phyloP scores from a whole-genome alignment of 805 yeast genomes.

The Saccharomycopsis schoenii region DNA sequence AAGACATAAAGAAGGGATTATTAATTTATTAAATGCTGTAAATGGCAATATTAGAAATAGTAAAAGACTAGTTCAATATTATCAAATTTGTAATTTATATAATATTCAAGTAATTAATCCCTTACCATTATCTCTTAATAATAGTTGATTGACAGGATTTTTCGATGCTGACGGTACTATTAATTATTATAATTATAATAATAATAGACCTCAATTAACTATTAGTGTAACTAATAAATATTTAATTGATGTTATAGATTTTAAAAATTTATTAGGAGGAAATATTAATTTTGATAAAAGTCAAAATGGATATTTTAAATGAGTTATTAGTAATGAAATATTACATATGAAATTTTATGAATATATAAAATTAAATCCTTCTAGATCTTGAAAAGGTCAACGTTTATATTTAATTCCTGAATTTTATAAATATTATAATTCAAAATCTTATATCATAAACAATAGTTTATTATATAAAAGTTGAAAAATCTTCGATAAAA shows the following conservation, averaged over 20 bases:
- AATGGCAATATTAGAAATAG: constrained; percentile 9
- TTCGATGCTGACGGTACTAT: constrained; percentile 7
- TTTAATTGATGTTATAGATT: background rate
- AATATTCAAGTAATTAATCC: constrained; percentile 2
- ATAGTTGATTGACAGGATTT: constrained; percentile 7
- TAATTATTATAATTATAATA: background rate
- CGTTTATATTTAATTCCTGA: background rate
- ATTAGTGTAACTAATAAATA: constrained; percentile 1
- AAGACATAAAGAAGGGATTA: constrained; percentile 1
- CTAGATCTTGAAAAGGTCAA: background rate
- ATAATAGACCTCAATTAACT: background rate
- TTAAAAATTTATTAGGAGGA: background rate
- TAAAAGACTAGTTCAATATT: constrained; percentile 6
- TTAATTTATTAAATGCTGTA: constrained; percentile 2
- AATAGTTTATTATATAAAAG: background rate
- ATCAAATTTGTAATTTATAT: constrained; percentile 5
- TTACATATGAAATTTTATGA: background rate
- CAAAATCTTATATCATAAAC: background rate
- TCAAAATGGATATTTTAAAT: constrained; percentile 4
- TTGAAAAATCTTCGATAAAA: background rate
- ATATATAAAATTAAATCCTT: constrained; percentile 2
- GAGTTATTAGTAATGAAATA: background rate
- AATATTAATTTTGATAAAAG: background rate
- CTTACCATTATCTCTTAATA: background rate
- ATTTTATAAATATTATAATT: background rate